These are phyloP conservation scores for Tulasnella sp. DNA, from an alignment of 768 basidiomycete genomes.

Conservation along the genomic window DNA sequence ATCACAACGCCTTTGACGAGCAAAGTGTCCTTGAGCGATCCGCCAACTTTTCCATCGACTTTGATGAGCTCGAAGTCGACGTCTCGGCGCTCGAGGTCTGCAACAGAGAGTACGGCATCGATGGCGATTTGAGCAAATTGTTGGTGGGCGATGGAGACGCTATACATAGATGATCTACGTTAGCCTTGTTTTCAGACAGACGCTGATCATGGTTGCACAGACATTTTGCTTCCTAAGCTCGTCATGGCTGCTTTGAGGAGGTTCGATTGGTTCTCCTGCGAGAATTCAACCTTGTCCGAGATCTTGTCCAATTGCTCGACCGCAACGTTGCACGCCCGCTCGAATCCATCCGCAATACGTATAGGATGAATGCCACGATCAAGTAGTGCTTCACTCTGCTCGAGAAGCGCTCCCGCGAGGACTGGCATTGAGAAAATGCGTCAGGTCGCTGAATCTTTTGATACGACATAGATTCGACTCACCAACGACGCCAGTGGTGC, in stretches of 20 bases:
- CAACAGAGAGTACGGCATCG: conserved; percentile 89
- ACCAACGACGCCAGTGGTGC: conserved; percentile 99
- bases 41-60: conserved; percentile 97
- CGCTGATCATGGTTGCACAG: conserved; percentile 23
- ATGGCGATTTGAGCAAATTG: conserved; percentile 98
- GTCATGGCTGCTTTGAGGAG: conserved; percentile 93
- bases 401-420: conserved; percentile 92
- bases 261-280: conserved; percentile 69
- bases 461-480: conserved; percentile 27
- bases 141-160: conserved; percentile 90
- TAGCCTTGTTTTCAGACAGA: too few relatives aligned
- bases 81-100: conserved; percentile 88
- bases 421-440: conserved; percentile 36
- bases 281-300: conserved; percentile 81
- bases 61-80: conserved; percentile 98
- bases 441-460: too few relatives aligned
- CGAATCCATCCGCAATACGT: conserved; percentile 97
- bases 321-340: conserved; percentile 84
- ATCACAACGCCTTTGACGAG: conserved; percentile 96
- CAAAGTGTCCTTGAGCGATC: conserved; percentile 86
- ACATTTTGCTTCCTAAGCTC: conserved; percentile 97
- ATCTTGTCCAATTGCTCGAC: conserved; percentile 83
- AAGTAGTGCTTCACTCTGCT: conserved; percentile 90
- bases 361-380: conserved; percentile 99
- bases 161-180: too few relatives aligned